Conservation (phyloP, 129 eudicot species). For the Solidago caesia region DNA sequence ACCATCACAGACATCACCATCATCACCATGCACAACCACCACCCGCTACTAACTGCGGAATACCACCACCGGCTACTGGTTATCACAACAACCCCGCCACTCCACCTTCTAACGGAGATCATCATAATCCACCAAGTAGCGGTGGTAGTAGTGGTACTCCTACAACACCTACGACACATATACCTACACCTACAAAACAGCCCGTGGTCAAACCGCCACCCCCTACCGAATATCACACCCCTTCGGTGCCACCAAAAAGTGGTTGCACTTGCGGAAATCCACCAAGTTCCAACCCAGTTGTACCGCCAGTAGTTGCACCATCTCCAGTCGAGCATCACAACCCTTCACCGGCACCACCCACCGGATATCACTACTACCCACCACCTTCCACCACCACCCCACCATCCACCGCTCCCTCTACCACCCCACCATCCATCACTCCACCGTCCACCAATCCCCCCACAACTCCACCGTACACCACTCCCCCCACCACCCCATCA, state of each 20-base stretch:
- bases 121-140: slow-evolving; percentile 29
- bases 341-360: slow-evolving; percentile 12
- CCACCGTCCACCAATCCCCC: not conserved
- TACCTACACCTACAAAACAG: slow-evolving; percentile 1
- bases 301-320: slow-evolving; percentile 13
- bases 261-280: slow-evolving; percentile 28
- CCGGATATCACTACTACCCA: not conserved
- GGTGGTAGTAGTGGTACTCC: slow-evolving; percentile 16
- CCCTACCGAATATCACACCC: slow-evolving; percentile 6
- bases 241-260: slow-evolving; percentile 21
- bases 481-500: not conserved
- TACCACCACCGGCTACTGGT: slow-evolving; percentile 21
- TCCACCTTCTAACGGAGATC: slow-evolving; percentile 43
- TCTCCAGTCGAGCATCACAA: slow-evolving; percentile 1
- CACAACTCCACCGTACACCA: too few relatives aligned
- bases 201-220: slow-evolving; percentile 24
- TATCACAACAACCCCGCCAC: slow-evolving; percentile 33
- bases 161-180: not conserved
- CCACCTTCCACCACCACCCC: slow-evolving; percentile 37
- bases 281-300: not conserved
- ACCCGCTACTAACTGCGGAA: slow-evolving; percentile 44
- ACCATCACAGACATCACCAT: slow-evolving; percentile 4
- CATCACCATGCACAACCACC: slow-evolving; percentile 33
- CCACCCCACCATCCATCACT: too few relatives aligned
- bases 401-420: not conserved